These are phyloP conservation scores for Pseudofabraea citricarpa DNA, from an alignment of 2,329 filamentous ascomycete genomes.

Conservation along the genomic window DNA sequence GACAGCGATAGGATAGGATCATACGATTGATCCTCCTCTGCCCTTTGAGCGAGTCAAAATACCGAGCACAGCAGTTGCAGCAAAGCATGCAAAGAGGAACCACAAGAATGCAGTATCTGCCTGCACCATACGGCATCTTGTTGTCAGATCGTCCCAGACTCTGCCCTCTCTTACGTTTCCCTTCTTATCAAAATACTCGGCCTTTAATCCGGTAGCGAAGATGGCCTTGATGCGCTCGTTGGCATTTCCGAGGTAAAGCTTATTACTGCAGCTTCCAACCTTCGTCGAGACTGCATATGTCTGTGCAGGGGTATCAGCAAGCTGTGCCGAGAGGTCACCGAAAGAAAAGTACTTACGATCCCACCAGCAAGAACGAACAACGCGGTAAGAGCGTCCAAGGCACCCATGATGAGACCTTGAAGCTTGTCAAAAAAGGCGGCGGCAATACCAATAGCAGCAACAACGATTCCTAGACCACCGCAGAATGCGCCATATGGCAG, in stretches of 20 bases:
- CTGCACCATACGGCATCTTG: constrained; percentile 16
- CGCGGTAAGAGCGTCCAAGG: constrained; percentile 16
- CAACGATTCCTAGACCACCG: constrained; percentile 16
- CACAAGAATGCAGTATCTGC: constrained; percentile 21
- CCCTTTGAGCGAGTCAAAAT: too few relatives aligned
- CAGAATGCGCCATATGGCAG: constrained; percentile 22
- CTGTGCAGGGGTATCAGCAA: constrained; percentile 5
- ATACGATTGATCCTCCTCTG: too few relatives aligned
- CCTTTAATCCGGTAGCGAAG: background rate
- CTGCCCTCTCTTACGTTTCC: background rate
- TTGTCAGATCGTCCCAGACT: constrained; percentile 4
- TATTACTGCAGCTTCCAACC: constrained; percentile 16
- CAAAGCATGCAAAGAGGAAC: constrained; percentile 16
- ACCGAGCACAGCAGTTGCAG: constrained; percentile 10
- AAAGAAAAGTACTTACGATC: constrained; percentile 15
- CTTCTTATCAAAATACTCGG: too few relatives aligned
- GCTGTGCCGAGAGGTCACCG: background rate
- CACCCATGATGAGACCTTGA: constrained; percentile 18
- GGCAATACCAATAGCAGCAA: constrained; percentile 15
- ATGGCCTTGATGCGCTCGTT: constrained; percentile 14
- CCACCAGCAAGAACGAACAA: constrained; percentile 24
- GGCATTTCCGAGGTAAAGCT: constrained; percentile 3
- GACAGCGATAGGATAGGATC: too few relatives aligned
- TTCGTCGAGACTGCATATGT: constrained; percentile 19
- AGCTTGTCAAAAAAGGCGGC: constrained; percentile 18